Conservation (phyloP, 176 grass and related monocot species). For the Aegilops speltoides region DNA sequence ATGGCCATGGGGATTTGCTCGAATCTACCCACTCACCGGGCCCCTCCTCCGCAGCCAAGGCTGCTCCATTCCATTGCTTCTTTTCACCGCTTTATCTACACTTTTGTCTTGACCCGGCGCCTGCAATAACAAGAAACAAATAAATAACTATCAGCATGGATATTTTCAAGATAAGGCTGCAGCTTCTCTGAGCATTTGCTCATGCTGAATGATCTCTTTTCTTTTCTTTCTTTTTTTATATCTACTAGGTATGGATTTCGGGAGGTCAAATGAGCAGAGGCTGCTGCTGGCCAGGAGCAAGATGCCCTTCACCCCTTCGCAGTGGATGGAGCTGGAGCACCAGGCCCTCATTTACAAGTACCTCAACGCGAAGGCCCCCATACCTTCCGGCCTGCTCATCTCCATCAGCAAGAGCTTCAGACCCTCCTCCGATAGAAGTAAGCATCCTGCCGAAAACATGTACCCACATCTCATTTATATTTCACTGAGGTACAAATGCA, state of each 20-base stretch:
- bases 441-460: not conserved
- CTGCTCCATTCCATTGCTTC: conserved; percentile 41
- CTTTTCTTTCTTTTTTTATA: not conserved
- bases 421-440: conserved; percentile 44
- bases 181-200: conserved; percentile 1
- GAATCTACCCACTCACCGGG: not conserved
- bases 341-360: conserved; percentile 97
- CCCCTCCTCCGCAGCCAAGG: conserved; percentile 22
- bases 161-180: conserved; percentile 38
- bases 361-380: conserved; percentile 70
- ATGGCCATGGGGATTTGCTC: conserved; percentile 36
- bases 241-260: conserved; percentile 61
- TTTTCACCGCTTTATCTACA: not conserved
- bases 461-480: not conserved
- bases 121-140: not conserved
- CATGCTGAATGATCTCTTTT: conserved; percentile 19
- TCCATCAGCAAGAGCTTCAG: conserved; percentile 66
- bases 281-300: conserved; percentile 67
- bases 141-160: not conserved
- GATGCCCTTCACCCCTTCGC: conserved; percentile 88
- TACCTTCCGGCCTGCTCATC: conserved; percentile 80
- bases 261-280: conserved; percentile 42
- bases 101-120: conserved; percentile 38
- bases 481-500: not conserved
- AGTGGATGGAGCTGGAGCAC: conserved; percentile 98